Base-by-base conservation (phyloP, 371 early-diverging fungal genomes). In the Blakeslea trispora region DNA sequence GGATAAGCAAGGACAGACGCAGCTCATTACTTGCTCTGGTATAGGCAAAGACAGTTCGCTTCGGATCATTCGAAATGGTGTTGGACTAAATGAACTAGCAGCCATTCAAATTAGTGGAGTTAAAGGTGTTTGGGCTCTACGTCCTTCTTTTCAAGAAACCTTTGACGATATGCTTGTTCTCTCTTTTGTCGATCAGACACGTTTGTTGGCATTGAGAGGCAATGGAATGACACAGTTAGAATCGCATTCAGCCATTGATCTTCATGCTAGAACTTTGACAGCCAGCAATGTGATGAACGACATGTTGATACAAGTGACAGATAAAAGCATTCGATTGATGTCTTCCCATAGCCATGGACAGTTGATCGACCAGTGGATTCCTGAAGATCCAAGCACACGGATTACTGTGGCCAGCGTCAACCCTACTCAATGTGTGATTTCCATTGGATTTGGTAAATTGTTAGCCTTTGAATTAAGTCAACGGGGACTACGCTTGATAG, bases 21-120 rank as follows among this genome's bases (percentile, higher is more conserved):
- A 92, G 62, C 64, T 96, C 5, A 89, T 97, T 8, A 87, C 95
- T 5, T 95, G 96, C 60, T 90, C 92, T 1, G 96, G 97, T 5
- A 82, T 76, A 2, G 84, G 79, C 45, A 82, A 86, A 54, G 87
- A 88, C 55, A 91, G 94, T 5, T 81, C 89, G 0, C 68, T 97
- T 34, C 75, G 95, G 15, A 82, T 94, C 17, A 87, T 97, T 50
- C 80, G 95, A 31, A 94, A 93, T 63, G 97, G 98, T 18, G 87
- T 96, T 35, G 97, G 95, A 1, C 79, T 97, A 35, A 84, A 87
- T 41, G 86, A 84, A 39, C 68, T 87, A 17, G 91, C 87, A 0
- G 68, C 79, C 0, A 61, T 91, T 40, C 83, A 83, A 3, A 77
- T 93, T 13, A 73, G 70, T 18, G 93, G 93, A 13, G 78, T 94